These are phyloP conservation scores for Friedmanniomyces simplex DNA, from an alignment of 495 filamentous ascomycete species.

Conservation along the genomic window DNA sequence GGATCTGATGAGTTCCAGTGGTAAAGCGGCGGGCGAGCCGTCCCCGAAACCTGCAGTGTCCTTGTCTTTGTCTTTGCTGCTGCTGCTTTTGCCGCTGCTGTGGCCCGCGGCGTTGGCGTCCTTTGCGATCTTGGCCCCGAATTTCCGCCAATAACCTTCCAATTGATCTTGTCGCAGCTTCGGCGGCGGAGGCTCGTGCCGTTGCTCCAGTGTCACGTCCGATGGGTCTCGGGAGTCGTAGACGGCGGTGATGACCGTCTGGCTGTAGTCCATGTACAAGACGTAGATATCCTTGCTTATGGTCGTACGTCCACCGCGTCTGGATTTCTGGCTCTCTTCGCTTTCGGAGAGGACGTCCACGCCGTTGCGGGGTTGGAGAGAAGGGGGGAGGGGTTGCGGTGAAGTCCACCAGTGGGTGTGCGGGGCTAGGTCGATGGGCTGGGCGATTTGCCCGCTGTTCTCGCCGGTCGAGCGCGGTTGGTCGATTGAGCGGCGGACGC, in stretches of 20 bases:
- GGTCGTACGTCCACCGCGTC: conserved; percentile 55
- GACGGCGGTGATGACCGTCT: conserved; percentile 73
- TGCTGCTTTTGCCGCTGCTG: conserved; percentile 56
- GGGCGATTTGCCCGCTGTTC: conserved; percentile 63
- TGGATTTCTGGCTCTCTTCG: conserved; percentile 62
- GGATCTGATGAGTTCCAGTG: conserved; percentile 66
- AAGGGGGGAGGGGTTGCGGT: conserved; percentile 62
- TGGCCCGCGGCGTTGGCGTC: conserved; percentile 39
- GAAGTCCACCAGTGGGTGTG: conserved; percentile 75
- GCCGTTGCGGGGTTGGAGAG: conserved; percentile 61
- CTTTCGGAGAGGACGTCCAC: conserved; percentile 69
- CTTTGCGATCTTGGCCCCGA: conserved; percentile 63
- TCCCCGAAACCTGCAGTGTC: conserved; percentile 46
- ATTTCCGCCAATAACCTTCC: conserved; percentile 67
- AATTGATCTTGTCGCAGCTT: conserved; percentile 85
- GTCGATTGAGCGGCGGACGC: conserved; percentile 62
- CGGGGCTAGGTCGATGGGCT: conserved; percentile 68
- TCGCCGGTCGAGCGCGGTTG: conserved; percentile 55
- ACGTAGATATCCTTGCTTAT: conserved; percentile 73
- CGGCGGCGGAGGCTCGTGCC: conserved; percentile 76
- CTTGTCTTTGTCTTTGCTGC: conserved; percentile 43
- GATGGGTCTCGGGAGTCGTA: conserved; percentile 67
- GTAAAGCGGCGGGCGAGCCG: conserved; percentile 62
- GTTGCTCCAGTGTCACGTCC: conserved; percentile 68
- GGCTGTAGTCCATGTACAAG: conserved; percentile 89